Evolutionary conservation across 352 stramenopile species (phyloP).

Genomic region (Phytophthora ramorum): DNA sequence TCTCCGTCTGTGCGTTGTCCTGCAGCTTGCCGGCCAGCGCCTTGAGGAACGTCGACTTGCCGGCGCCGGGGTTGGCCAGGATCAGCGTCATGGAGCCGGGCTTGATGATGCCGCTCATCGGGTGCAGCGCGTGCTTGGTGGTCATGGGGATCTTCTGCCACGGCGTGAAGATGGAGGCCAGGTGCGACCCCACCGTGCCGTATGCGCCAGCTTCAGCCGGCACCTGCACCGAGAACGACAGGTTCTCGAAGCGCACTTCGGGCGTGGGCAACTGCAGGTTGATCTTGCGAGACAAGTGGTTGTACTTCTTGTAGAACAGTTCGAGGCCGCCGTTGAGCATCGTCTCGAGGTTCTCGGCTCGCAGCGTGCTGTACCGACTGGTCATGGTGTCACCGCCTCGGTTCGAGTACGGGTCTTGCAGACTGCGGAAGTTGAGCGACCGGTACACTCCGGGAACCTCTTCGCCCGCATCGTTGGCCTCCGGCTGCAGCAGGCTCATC

Average conservation of each 20-base stretch:
- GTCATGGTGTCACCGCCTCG: slow-evolving; percentile 40
- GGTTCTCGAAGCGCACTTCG: slow-evolving; percentile 71
- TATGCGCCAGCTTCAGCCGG: slow-evolving; percentile 41
- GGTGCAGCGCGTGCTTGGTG: slow-evolving; percentile 56
- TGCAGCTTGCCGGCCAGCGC: slow-evolving; percentile 64
- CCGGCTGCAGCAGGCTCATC: neutral
- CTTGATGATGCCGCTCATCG: slow-evolving; percentile 73
- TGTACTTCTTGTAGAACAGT: slow-evolving; percentile 80
- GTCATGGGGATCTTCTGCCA: slow-evolving; percentile 49
- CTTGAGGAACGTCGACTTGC: slow-evolving; percentile 79
- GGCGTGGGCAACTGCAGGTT: slow-evolving; percentile 39
- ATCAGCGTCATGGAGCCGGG: slow-evolving; percentile 54
- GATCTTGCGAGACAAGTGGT: slow-evolving; percentile 63
- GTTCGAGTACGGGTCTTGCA: slow-evolving; percentile 67
- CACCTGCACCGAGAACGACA: slow-evolving; percentile 62
- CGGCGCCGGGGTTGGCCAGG: slow-evolving; percentile 60
- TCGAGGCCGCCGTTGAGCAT: slow-evolving; percentile 71
- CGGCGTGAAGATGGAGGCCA: slow-evolving; percentile 57
- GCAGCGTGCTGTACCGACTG: slow-evolving; percentile 52
- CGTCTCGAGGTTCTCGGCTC: slow-evolving; percentile 58
- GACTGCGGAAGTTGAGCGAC: slow-evolving; percentile 58
- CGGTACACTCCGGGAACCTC: neutral
- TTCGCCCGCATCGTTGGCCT: neutral
- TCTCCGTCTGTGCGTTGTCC: slow-evolving; percentile 35
- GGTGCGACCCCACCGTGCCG: slow-evolving; percentile 59